Evolutionary conservation across 805 yeast species (phyloP).

Genomic region (Lipomyces sp.): DNA sequence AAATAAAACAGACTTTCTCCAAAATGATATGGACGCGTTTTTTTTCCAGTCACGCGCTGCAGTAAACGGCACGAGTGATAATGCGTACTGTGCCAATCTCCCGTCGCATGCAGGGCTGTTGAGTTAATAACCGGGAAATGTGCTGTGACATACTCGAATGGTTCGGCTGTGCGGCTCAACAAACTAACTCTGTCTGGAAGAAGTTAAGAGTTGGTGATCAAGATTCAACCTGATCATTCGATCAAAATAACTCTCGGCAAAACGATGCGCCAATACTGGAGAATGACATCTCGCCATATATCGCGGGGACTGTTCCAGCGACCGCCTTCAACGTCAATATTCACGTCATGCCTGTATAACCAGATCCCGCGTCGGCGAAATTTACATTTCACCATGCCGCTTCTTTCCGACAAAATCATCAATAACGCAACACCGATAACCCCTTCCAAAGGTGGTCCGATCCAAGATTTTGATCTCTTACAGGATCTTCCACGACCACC

Average conservation of each 20-base stretch:
- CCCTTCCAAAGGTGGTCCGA: constrained; percentile 35
- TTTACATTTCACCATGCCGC: background rate
- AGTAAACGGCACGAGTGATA: no score
- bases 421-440: constrained; percentile 30
- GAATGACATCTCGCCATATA: background rate
- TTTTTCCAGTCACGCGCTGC: no score
- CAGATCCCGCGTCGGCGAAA: constrained; percentile 4
- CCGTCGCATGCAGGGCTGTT: no score
- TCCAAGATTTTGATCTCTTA: constrained; percentile 37
- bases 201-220: no score
- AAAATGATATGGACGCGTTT: no score
- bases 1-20: no score
- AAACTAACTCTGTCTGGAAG: no score
- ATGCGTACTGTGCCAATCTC: no score
- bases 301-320: background rate
- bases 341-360: background rate
- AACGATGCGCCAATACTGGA: background rate
- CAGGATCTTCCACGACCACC: constrained; percentile 37
- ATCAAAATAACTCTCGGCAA: background rate
- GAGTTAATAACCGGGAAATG: no score
- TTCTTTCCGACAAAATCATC: constrained; percentile 10
- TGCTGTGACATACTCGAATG: no score
- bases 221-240: no score
- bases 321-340: constrained; percentile 2
- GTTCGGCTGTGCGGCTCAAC: no score